Evolutionary conservation across 495 filamentous ascomycete genomes (phyloP).

Genomic region (Neurospora intermedia): DNA sequence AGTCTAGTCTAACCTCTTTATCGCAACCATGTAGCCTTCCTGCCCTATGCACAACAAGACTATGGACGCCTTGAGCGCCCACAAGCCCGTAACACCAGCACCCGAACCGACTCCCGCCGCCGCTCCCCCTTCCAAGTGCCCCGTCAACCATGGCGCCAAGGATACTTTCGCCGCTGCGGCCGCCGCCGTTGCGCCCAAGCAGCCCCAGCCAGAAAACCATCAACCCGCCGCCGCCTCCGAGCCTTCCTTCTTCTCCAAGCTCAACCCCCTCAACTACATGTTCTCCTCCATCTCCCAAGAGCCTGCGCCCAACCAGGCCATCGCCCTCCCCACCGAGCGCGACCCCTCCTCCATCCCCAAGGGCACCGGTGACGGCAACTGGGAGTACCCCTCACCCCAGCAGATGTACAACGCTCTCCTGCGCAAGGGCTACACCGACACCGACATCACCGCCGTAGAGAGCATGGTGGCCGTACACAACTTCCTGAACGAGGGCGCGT

Average conservation of each 20-base stretch:
- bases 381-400: conserved; percentile 97
- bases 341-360: conserved; percentile 80
- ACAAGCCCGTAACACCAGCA: conserved; percentile 17
- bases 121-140: conserved; percentile 33
- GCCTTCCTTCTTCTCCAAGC: conserved; percentile 49
- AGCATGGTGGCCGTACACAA: conserved; percentile 97
- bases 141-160: conserved; percentile 32
- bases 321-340: conserved; percentile 62
- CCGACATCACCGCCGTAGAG: conserved; percentile 86
- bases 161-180: conserved; percentile 24
- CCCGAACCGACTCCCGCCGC: conserved; percentile 27
- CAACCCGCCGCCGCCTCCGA: conserved; percentile 8
- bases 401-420: conserved; percentile 99
- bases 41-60: conserved; percentile 81
- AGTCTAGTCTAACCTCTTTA: conserved; percentile 18
- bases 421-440: conserved; percentile 91
- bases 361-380: conserved; percentile 64
- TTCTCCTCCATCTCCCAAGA: conserved; percentile 73
- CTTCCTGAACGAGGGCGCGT: conserved; percentile 94
- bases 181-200: conserved; percentile 28
- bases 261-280: conserved; percentile 98
- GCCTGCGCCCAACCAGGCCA: conserved; percentile 58
- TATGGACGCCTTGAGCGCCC: conserved; percentile 31
- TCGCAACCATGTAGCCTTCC: conserved; percentile 47
- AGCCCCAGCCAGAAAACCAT: conserved; percentile 6